phyloP scores from a whole-genome alignment of 2,329 filamentous ascomycete species.

The Aphanoascus verrucosus region DNA sequence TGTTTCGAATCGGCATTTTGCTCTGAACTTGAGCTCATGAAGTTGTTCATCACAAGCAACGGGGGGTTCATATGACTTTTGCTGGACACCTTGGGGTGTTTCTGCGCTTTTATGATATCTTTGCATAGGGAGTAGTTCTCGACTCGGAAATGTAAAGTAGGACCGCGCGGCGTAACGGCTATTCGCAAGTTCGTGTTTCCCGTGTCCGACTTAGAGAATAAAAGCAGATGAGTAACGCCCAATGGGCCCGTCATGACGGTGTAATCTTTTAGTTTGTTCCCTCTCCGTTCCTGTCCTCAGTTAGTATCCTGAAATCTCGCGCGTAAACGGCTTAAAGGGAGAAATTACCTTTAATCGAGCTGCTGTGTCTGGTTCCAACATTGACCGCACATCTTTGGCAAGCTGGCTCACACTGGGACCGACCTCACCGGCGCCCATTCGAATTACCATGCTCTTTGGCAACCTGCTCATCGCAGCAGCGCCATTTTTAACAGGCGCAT shows the following conservation, averaged over 20 bases:
- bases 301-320: background rate
- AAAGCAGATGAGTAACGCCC: slow-evolving; percentile 80
- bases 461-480: slow-evolving; percentile 52
- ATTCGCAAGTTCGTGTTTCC: slow-evolving; percentile 90
- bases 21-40: slow-evolving; percentile 52
- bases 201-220: slow-evolving; percentile 80
- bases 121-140: slow-evolving; percentile 91
- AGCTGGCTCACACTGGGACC: slow-evolving; percentile 85
- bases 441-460: slow-evolving; percentile 97
- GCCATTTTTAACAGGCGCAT: slow-evolving; percentile 41
- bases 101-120: slow-evolving; percentile 74
- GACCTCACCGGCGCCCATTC: slow-evolving; percentile 87
- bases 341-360: slow-evolving; percentile 60
- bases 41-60: slow-evolving; percentile 97
- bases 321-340: slow-evolving; percentile 10
- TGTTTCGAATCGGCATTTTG: slow-evolving; percentile 49
- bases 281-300: slow-evolving; percentile 56
- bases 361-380: slow-evolving; percentile 95
- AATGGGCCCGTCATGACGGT: slow-evolving; percentile 90
- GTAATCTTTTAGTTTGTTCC: slow-evolving; percentile 83
- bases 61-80: slow-evolving; percentile 81
- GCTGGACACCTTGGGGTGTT: slow-evolving; percentile 67
- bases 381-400: slow-evolving; percentile 76
- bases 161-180: slow-evolving; percentile 76
- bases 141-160: slow-evolving; percentile 86